Base-by-base conservation (phyloP, 2,329 filamentous ascomycete species). In the Talaromyces sp. region DNA sequence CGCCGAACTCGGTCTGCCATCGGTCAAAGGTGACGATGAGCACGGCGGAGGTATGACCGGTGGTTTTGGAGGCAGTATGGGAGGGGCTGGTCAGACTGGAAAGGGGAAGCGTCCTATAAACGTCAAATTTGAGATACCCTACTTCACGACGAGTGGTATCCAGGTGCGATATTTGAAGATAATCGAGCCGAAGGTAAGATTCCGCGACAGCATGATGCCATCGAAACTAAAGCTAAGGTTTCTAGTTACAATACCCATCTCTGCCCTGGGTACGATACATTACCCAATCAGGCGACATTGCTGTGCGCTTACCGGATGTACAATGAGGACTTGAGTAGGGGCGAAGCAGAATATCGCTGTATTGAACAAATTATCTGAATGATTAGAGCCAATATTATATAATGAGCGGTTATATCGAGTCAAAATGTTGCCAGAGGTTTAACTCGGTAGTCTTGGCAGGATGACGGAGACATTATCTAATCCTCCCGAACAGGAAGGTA, bases 111-210 rank as follows among this genome's bases (percentile, higher is more conserved):
- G 95, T 69, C 95, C 95, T 0, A 99, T 99, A 72, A 93, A 93
- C 77, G 95, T 99, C 81, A 99, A 99, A 81, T 99, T 99, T 76
- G 95, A 99, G 82, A 99, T 99, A 73, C 95, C 95, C n/a, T 99
- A 99, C 80, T 99, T 99, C 76, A 99, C 95, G n/a, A 99, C 96
- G 2, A 96, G 91, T 79, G 95, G 95, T 67, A 99, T 99, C 69
- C 96, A 99, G 78, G 95, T 99, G 71, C 87, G 95, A 72, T 99
- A 99, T 77, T 80, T 99, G 76, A 99, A 99, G 85, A 99, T 99
- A 73, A 98, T 96, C 67, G 95, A 99, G 79, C 95, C 95, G 54
- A 99, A 99, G 91, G 93, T 96, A 81, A 72, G 86, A 77, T 48
- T 40, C 18, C 64, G 61, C 28, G 8, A 39, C 18, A 23, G 18